Evolutionary conservation across 192 early-diverging fungal genomes (phyloP), one percentile per base, ranked within the genome.

Genomic region (Oehlia diaphana): DNA sequence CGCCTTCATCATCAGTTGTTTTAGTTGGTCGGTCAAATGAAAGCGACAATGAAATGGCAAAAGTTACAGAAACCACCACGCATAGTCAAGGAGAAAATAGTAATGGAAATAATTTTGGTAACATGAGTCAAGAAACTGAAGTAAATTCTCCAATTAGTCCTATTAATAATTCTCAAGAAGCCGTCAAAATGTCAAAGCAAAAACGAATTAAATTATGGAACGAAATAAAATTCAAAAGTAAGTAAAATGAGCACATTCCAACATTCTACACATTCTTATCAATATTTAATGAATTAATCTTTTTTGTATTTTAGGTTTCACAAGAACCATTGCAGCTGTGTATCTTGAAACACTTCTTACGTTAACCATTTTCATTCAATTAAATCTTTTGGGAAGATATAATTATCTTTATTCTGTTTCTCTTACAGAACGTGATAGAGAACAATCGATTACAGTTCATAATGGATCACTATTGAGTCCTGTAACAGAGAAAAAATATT

Each of bases 301-400:
- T 33, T 67, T 69, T 28, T 50, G 0, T 77, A 14, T 21, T 23
- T 61, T 63, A 90, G 92, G 89, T 86, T 96, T 99, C 86, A 93
- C 94, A 16, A 90, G 96, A 35, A 94, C 95, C 33, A 80, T 97
- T 63, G 91, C 95, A 1, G 87, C 95, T 0, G 83, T 98, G 26
- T 99, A 99, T 80, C 88, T 94, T 37, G 82, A 97, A 63, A 92
- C 92, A n/a, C 88, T 98, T 58, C 83, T 99, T 74, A 94, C 94
- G 0, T 77, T 96, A 44, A 89, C 97, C 14, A 96, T 94, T 12
- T 92, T 93, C 65, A 82, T 95, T 7, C 96, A 99, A 83, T 89
- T 99, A 44, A 96, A 95, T 83, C 86, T 99, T 19, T 83, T 99
- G 67, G 98, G 97, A 3, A 91, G 96, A 37, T 93, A 92, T 85